These are phyloP conservation scores for Tolypocladium tropicale DNA, from an alignment of 2,329 filamentous ascomycete genomes.

Conservation along the genomic window DNA sequence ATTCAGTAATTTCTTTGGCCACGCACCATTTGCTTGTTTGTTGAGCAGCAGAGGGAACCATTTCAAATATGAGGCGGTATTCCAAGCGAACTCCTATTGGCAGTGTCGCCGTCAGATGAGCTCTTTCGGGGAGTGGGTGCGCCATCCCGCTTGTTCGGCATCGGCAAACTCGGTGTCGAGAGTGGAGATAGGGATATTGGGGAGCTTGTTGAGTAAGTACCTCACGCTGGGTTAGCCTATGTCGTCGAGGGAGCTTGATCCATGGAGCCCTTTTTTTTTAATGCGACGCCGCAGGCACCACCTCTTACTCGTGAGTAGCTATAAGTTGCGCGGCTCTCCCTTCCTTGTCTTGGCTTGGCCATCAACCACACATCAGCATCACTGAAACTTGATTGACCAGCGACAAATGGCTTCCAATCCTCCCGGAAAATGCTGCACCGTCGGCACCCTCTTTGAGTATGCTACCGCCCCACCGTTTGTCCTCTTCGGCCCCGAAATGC, in stretches of 20 bases:
- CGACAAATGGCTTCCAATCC: conserved; percentile 43
- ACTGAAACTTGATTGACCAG: background rate
- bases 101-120: no score
- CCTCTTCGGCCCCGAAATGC: background rate
- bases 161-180: background rate
- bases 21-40: no score
- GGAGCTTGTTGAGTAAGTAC: background rate
- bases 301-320: background rate
- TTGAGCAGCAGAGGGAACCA: no score
- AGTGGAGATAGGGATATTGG: background rate
- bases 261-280: background rate
- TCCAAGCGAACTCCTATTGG: no score
- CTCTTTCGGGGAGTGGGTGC: no score
- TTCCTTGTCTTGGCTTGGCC: background rate
- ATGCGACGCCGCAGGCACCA: no score
- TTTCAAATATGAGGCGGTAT: no score
- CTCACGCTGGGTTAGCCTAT: background rate
- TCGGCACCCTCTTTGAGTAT: conserved; percentile 42
- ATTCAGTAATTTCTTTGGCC: no score
- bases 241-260: background rate
- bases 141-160: no score
- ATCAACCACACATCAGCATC: background rate
- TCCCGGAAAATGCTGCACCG: conserved; percentile 40
- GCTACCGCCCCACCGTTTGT: background rate
- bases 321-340: background rate